Percentiles rank a stretch among this genome's conserved stretches.
phyloP scores from a whole-genome alignment of 1,139 yeast species.

The Kurtzmaniella quercitrusa region DNA sequence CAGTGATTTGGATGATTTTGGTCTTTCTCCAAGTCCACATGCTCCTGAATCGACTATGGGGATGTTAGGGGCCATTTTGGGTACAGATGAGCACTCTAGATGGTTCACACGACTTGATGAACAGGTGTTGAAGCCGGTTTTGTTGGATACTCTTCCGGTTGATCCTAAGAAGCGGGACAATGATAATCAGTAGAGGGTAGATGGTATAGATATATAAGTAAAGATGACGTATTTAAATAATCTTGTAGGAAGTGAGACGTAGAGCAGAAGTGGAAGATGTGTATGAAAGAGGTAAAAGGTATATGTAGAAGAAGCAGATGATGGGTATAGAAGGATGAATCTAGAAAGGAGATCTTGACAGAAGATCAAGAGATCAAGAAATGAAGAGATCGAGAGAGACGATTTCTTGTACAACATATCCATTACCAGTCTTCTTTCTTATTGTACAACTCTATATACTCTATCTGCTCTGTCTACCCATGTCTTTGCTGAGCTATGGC shows the following conservation, averaged over 20 bases:
- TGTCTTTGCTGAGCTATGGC: conserved; percentile 46
- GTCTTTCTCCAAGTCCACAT: conserved; percentile 10
- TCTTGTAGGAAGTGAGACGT: no score
- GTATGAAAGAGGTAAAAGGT: no score
- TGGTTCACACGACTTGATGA: conserved; percentile 96
- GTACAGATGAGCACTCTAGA: conserved; percentile 73
- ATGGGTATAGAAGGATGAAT: no score
- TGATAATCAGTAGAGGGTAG: conserved; percentile 4
- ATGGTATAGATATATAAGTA: neutral
- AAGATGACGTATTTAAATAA: conserved; percentile 1
- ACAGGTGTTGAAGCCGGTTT: conserved; percentile 91
- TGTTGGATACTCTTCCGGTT: conserved; percentile 55
- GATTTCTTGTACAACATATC: neutral
- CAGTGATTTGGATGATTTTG: conserved; percentile 36
- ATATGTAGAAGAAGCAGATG: no score
- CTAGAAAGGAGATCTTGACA: no score
- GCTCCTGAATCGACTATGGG: conserved; percentile 17
- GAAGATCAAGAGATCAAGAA: no score
- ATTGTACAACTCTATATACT: neutral
- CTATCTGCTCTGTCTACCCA: neutral
- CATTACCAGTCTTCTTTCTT: neutral
- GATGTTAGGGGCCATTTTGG: conserved; percentile 39
- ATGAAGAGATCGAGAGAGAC: no score
- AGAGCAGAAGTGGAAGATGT: no score
- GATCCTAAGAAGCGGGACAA: conserved; percentile 11